phyloP scores from a whole-genome alignment of 1,284 basidiomycete species.

The Ceratobasidium sp. region DNA sequence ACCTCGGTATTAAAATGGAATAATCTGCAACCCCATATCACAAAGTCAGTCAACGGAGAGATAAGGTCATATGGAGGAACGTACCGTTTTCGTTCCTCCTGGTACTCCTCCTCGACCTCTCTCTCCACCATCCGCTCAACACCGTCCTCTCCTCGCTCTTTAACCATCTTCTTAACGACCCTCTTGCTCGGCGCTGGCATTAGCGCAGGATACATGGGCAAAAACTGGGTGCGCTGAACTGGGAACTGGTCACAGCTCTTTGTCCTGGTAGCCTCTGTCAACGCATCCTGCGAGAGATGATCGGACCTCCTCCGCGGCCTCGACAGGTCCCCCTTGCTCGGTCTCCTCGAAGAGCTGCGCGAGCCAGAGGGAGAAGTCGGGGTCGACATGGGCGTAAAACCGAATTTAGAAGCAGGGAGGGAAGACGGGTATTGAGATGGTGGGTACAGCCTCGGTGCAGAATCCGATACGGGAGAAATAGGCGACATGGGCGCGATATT shows the following conservation, averaged over 20 bases:
- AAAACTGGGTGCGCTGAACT: constrained; percentile 6
- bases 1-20: constrained; percentile 36
- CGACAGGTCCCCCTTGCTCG: constrained; percentile 15
- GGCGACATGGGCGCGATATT: constrained; percentile 10
- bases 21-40: constrained; percentile 4
- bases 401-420: constrained; percentile 30
- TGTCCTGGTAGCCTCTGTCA: constrained; percentile 28
- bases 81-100: constrained; percentile 38
- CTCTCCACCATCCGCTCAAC: constrained; percentile 30
- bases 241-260: constrained; percentile 29
- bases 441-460: constrained; percentile 34
- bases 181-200: constrained; percentile 23
- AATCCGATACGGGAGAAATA: constrained; percentile 17
- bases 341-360: constrained; percentile 8
- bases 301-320: constrained; percentile 26
- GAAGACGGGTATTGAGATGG: constrained; percentile 27
- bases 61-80: neutral
- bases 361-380: constrained; percentile 19
- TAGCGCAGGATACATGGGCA: constrained; percentile 42
- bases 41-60: neutral
- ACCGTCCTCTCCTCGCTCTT: constrained; percentile 28
- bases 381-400: constrained; percentile 24
- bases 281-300: constrained; percentile 8
- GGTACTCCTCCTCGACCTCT: constrained; percentile 33
- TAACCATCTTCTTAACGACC: constrained; percentile 23